Conservation (phyloP, 202 grass and related monocot species). For the Zizania palustris region DNA sequence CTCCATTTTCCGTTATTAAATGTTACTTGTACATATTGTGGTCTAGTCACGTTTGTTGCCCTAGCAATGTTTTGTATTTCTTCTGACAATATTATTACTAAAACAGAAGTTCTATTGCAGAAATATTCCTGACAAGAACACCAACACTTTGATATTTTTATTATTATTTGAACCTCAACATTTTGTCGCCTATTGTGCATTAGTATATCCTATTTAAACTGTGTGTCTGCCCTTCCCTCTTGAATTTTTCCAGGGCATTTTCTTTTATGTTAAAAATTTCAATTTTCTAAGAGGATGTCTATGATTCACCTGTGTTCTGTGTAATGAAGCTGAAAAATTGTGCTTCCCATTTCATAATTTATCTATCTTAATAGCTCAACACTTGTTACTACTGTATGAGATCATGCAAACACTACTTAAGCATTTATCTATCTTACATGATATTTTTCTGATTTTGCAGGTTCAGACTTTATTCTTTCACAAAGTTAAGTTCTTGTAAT, state of each 20-base stretch:
- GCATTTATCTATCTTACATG: conserved; percentile 20
- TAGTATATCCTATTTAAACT: background rate
- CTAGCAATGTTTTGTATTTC: conserved; percentile 28
- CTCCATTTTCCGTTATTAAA: conserved; percentile 9
- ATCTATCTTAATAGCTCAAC: no score
- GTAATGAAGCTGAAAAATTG: background rate
- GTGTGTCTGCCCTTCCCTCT: background rate
- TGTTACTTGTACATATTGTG: conserved; percentile 37
- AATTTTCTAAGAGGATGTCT: background rate
- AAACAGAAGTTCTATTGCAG: conserved; percentile 10
- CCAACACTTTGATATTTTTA: background rate
- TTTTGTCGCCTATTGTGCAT: background rate
- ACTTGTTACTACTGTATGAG: conserved; percentile 8
- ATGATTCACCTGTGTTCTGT: conserved; percentile 4
- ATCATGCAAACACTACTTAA: background rate
- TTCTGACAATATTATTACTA: conserved; percentile 24
- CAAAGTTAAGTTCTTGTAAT: conserved; percentile 28
- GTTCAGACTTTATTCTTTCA: conserved; percentile 10
- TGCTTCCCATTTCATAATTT: conserved; percentile 26
- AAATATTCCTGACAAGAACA: conserved; percentile 19
- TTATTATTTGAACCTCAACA: conserved; percentile 3
- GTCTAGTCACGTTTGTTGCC: conserved; percentile 16
- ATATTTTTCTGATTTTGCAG: conserved; percentile 22
- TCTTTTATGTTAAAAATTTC: background rate
- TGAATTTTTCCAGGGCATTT: no score